Evolutionary conservation across 2,329 filamentous ascomycete genomes (phyloP), one percentile per base, ranked within the genome.

Genomic region (Acephala macrosclerotiorum): DNA sequence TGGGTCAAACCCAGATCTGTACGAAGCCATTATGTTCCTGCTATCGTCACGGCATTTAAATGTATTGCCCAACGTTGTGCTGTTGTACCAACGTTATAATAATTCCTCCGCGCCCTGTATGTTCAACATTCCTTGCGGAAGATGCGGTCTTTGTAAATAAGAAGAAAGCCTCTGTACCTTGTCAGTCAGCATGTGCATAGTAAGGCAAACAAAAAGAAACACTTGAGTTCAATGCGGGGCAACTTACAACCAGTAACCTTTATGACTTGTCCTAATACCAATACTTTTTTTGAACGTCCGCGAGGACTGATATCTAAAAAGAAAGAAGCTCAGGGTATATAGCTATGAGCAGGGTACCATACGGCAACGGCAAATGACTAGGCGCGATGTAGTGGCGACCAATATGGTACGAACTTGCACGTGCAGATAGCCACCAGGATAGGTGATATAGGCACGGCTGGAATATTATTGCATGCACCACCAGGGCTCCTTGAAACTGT

Each of bases 11-110:
- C 77, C 78, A 67, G 75, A 75, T 73, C 77, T 78, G 63, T 78
- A 75, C 72, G 80, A 79, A 76, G 80, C 79, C 82, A 83, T 83
- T 68, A 65, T 79, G 66, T 65, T 73, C 72, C 64, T 66, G 59
- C 64, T 70, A 68, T 61, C 56, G 67, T 55, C 58, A 60, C 71
- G 73, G 74, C 64, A 66, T 67, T 57, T 20, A 40, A 20, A 25
- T 25, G 22, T n/a, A 64, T 63, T 60, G 38, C 49, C 47, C 53
- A 51, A 61, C 47, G 49, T 64, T 65, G 64, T 68, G 60, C 59
- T 72, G 61, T 68, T 33, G 58, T 67, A 67, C 65, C 70, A 66
- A 72, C 66, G 69, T 59, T 72, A 70, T 74, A 64, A 75, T 67
- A 26, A 49, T 22, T 8, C 18, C 70, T 56, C 29, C 29, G 40